Percentiles rank a stretch among this genome's conserved stretches.
phyloP scores from a whole-genome alignment of 106 monocot species.

The Allium fistulosum region DNA sequence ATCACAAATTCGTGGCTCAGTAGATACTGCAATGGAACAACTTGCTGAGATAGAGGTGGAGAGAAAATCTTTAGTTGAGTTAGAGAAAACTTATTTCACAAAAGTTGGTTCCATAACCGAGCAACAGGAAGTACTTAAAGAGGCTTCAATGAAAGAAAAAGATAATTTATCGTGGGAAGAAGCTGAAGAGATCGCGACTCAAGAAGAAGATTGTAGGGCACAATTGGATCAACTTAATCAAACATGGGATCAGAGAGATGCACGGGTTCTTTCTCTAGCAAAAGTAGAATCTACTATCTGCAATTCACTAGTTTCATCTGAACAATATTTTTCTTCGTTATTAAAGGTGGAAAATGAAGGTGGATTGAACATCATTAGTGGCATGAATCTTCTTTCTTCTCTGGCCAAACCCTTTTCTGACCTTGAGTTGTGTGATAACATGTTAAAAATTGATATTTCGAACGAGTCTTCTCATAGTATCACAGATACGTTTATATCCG shows the following conservation, averaged over 20 bases:
- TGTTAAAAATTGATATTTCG: constrained; percentile 29
- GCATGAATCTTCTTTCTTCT: constrained; percentile 49
- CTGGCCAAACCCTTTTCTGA: constrained; percentile 62
- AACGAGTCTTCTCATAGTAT: constrained; percentile 18
- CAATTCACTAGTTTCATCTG: constrained; percentile 55
- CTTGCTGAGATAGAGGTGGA: constrained; percentile 73
- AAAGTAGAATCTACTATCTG: constrained; percentile 61
- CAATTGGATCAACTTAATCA: constrained; percentile 79
- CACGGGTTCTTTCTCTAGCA: constrained; percentile 39
- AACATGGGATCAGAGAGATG: constrained; percentile 80
- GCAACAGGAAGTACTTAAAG: constrained; percentile 77
- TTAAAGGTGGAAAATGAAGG: constrained; percentile 29
- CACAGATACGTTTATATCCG: constrained; percentile 20
- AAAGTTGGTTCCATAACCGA: constrained; percentile 78
- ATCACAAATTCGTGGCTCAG: constrained; percentile 79
- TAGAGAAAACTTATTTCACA: constrained; percentile 76
- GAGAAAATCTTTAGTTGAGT: constrained; percentile 62
- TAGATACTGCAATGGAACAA: constrained; percentile 78
- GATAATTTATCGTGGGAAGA: constrained; percentile 99
- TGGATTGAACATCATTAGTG: constrained; percentile 29
- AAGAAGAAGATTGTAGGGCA: constrained; percentile 85
- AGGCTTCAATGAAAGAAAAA: constrained; percentile 57
- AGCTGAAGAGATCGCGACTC: constrained; percentile 89
- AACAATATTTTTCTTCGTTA: constrained; percentile 58
- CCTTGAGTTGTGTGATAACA: constrained; percentile 66